Evolutionary conservation across 1,284 basidiomycete species (phyloP).

Genomic region (Tylopilus orsonianus): DNA sequence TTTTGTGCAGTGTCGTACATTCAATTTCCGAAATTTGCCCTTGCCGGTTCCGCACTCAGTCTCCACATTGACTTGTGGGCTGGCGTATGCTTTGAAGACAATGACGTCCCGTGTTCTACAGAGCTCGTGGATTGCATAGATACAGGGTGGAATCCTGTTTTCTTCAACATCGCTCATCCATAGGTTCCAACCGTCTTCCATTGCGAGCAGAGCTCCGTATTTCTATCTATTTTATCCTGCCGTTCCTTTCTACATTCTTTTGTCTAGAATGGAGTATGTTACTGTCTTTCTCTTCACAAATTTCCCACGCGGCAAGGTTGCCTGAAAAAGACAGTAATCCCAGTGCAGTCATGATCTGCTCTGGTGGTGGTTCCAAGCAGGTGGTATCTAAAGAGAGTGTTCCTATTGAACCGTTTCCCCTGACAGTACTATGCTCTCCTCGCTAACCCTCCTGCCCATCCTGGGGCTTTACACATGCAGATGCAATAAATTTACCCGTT

Average conservation of each 20-base stretch:
- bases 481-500: conserved; percentile 26
- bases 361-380: conserved; percentile 8
- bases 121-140: conserved; percentile 16
- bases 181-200: neutral
- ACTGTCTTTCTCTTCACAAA: no score
- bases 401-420: conserved; percentile 3
- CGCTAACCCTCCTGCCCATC: conserved; percentile 25
- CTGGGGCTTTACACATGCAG: conserved; percentile 7
- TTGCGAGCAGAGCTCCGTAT: conserved; percentile 8
- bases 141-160: neutral
- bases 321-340: no score
- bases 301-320: no score
- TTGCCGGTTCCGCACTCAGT: conserved; percentile 7
- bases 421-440: conserved; percentile 20
- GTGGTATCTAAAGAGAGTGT: conserved; percentile 1
- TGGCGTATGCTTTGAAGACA: conserved; percentile 26
- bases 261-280: conserved; percentile 8
- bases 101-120: conserved; percentile 9
- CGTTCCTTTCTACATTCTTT: neutral
- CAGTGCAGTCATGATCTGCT: neutral
- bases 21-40: neutral
- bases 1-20: conserved; percentile 7
- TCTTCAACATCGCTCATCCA: no score
- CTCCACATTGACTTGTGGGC: no score
- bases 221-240: neutral